Evolutionary conservation across 257 asterid genomes (phyloP).

Genomic region (Hygrophila difformis): DNA sequence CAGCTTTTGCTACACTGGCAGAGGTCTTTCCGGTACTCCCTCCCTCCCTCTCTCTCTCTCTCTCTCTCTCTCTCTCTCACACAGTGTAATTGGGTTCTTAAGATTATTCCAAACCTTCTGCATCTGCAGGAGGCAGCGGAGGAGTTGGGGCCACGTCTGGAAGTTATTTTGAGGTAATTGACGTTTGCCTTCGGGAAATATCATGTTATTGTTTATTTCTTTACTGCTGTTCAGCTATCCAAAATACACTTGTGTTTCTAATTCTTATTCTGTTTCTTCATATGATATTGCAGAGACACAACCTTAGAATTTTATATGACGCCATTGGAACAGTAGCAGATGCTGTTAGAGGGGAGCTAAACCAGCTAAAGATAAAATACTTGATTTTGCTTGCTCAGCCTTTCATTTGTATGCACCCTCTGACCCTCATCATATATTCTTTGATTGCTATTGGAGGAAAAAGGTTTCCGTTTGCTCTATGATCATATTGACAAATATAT

Average conservation of each 20-base stretch:
- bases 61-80: too few species aligned
- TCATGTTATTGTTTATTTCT: conserved; percentile 39
- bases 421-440: too few species aligned
- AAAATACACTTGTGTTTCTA: background rate
- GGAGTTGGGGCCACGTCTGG: conserved; percentile 54
- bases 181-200: conserved; percentile 86
- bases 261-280: background rate
- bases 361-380: conserved; percentile 48
- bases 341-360: conserved; percentile 86
- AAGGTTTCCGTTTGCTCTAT: background rate
- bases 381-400: background rate
- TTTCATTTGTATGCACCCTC: too few species aligned
- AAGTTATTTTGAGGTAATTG: conserved; percentile 69
- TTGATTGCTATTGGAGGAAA: background rate
- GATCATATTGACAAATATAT: background rate
- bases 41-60: background rate
- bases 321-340: conserved; percentile 95
- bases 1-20: conserved; percentile 98
- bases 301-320: conserved; percentile 87
- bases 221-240: background rate
- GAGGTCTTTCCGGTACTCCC: conserved; percentile 39
- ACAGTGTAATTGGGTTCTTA: background rate
- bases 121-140: conserved; percentile 77
- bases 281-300: conserved; percentile 49
- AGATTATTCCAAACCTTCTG: background rate